These are phyloP conservation scores for Naematelia encephala DNA, from an alignment of 768 basidiomycete species.

Conservation along the genomic window DNA sequence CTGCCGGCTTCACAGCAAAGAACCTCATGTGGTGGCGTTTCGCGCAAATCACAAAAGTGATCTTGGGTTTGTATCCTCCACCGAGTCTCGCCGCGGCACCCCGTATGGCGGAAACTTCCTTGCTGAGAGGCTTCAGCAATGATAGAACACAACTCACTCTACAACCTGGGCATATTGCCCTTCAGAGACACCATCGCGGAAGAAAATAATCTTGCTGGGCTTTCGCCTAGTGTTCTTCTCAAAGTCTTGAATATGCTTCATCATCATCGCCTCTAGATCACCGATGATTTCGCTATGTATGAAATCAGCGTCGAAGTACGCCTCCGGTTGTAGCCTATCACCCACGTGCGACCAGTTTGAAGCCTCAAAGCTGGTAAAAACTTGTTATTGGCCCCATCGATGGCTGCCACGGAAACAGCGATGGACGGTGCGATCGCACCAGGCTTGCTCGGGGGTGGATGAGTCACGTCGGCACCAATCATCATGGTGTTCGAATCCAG, in stretches of 20 bases:
- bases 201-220: conserved; percentile 46
- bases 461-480: conserved; percentile 42
- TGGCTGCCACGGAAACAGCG: conserved; percentile 35
- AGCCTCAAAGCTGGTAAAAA: conserved; percentile 35
- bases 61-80: conserved; percentile 43
- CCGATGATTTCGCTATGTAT: conserved; percentile 41
- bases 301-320: not conserved
- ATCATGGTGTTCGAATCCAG: conserved; percentile 38
- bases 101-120: conserved; percentile 35
- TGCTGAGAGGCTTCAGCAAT: conserved; percentile 11
- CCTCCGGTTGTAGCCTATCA: not conserved
- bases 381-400: conserved; percentile 31
- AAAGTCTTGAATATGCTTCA: conserved; percentile 35
- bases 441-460: conserved; percentile 30
- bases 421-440: conserved; percentile 37
- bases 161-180: conserved; percentile 48
- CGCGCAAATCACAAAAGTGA: conserved; percentile 47
- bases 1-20: conserved; percentile 31
- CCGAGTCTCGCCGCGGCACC: conserved; percentile 28
- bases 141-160: conserved; percentile 25
- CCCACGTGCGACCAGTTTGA: conserved; percentile 46
- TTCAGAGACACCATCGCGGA: conserved; percentile 49
- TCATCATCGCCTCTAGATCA: conserved; percentile 44
- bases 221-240: conserved; percentile 33
- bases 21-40: conserved; percentile 50